These are phyloP conservation scores for Nicotiana obtusifolia DNA, from an alignment of 257 asterid species.

Conservation along the genomic window DNA sequence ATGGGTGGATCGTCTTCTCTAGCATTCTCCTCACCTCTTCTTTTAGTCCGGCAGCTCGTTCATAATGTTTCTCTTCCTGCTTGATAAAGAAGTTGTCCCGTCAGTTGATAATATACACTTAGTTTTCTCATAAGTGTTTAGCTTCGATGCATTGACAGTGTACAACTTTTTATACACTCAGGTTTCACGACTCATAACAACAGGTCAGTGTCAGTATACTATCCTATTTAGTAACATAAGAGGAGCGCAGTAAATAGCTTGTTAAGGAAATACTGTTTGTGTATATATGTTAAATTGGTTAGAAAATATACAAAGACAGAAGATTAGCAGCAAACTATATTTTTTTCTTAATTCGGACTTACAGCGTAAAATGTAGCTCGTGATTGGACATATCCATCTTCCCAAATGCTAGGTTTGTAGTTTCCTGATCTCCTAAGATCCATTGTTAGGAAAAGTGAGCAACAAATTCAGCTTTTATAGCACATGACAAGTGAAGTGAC, in stretches of 20 bases:
- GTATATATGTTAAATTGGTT: too few relatives aligned
- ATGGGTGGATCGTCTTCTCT: neutral
- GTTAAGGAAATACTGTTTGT: too few relatives aligned
- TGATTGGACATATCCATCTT: constrained; percentile 39
- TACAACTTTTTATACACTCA: too few relatives aligned
- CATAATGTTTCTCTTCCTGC: constrained; percentile 32
- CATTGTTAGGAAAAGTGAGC: neutral
- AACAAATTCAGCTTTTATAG: neutral
- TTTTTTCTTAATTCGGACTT: neutral
- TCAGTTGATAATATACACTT: too few relatives aligned
- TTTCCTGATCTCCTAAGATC: constrained; percentile 39
- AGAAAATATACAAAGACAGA: too few relatives aligned
- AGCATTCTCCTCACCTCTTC: constrained; percentile 17
- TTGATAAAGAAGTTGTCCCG: neutral
- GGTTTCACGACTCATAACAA: too few relatives aligned
- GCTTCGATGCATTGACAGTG: too few relatives aligned
- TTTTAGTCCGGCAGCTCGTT: constrained; percentile 28
- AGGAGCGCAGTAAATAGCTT: too few relatives aligned
- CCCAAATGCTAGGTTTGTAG: constrained; percentile 36
- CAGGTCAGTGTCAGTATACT: too few relatives aligned
- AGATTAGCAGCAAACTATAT: too few relatives aligned
- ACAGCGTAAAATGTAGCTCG: constrained; percentile 25
- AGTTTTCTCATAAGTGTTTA: too few relatives aligned
- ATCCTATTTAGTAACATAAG: too few relatives aligned
- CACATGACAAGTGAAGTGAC: neutral